Evolutionary conservation across 768 basidiomycete genomes (phyloP).

Genomic region (Lentinus brumalis): DNA sequence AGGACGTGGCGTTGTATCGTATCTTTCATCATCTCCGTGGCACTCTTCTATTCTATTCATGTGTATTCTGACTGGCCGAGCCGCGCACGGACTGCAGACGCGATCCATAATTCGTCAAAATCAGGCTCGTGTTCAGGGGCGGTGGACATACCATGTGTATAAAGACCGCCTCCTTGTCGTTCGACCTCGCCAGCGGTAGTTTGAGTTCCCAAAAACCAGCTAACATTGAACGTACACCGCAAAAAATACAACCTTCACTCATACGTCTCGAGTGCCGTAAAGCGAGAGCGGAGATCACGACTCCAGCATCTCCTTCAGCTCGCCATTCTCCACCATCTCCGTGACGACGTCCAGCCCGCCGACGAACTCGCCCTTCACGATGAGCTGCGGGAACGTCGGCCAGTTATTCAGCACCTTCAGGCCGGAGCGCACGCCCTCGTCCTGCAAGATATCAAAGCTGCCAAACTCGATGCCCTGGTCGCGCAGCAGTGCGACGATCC

Average conservation of each 20-base stretch:
- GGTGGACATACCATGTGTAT: too few relatives aligned
- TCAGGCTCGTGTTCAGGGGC: too few relatives aligned
- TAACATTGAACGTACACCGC: not conserved
- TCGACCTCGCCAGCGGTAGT: too few relatives aligned
- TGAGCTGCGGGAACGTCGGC: slow-evolving; percentile 67
- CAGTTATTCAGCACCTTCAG: slow-evolving; percentile 64
- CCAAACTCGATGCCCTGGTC: slow-evolving; percentile 52
- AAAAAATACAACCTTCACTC: not conserved
- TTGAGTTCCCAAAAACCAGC: too few relatives aligned
- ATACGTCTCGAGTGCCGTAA: not conserved
- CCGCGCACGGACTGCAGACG: too few relatives aligned
- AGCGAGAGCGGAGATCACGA: not conserved
- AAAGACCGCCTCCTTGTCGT: too few relatives aligned
- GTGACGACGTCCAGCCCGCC: slow-evolving; percentile 93
- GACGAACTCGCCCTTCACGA: slow-evolving; percentile 87
- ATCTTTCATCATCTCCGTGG: too few relatives aligned
- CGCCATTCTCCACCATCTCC: slow-evolving; percentile 84
- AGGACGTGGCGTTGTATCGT: too few relatives aligned
- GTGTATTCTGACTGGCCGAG: too few relatives aligned
- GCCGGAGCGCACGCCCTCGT: slow-evolving; percentile 57
- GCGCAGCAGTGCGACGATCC: slow-evolving; percentile 53
- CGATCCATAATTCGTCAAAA: too few relatives aligned
- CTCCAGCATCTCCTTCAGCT: slow-evolving; percentile 55
- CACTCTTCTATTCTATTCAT: too few relatives aligned
- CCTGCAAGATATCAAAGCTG: slow-evolving; percentile 59